phyloP scores from a whole-genome alignment of 106 monocot genomes.

The Dendrobium huoshanense region DNA sequence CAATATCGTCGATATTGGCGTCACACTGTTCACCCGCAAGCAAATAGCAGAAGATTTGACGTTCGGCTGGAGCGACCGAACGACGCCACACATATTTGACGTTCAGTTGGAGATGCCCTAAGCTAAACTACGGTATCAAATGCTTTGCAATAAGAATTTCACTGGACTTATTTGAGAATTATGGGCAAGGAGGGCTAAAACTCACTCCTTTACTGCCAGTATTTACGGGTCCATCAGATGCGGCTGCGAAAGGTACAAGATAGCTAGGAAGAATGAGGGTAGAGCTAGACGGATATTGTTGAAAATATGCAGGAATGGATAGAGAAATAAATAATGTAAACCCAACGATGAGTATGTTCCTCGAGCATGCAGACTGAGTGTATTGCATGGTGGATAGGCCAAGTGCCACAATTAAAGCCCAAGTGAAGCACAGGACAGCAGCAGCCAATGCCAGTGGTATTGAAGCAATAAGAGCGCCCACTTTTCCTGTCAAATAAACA shows the following conservation, averaged over 20 bases:
- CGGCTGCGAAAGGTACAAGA: constrained; percentile 87
- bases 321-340: constrained; percentile 94
- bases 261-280: constrained; percentile 83
- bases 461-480: constrained; percentile 92
- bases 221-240: constrained; percentile 77
- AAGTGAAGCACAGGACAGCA: constrained; percentile 88
- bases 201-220: constrained; percentile 61
- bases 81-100: too few relatives aligned
- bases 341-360: constrained; percentile 87
- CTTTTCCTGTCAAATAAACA: constrained; percentile 54
- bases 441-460: constrained; percentile 88
- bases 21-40: too few relatives aligned
- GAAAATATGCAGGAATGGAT: constrained; percentile 86
- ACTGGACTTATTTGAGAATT: too few relatives aligned
- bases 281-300: constrained; percentile 74
- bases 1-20: too few relatives aligned
- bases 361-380: constrained; percentile 82
- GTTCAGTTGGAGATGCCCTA: too few relatives aligned
- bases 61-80: too few relatives aligned
- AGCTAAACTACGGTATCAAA: too few relatives aligned
- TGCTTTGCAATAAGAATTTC: too few relatives aligned
- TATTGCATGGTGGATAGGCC: constrained; percentile 87
- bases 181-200: not conserved
- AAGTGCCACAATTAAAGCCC: constrained; percentile 79
- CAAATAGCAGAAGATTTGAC: too few relatives aligned